Base-by-base conservation (phyloP, 495 filamentous ascomycete species). In the Penicillium odoratum region DNA sequence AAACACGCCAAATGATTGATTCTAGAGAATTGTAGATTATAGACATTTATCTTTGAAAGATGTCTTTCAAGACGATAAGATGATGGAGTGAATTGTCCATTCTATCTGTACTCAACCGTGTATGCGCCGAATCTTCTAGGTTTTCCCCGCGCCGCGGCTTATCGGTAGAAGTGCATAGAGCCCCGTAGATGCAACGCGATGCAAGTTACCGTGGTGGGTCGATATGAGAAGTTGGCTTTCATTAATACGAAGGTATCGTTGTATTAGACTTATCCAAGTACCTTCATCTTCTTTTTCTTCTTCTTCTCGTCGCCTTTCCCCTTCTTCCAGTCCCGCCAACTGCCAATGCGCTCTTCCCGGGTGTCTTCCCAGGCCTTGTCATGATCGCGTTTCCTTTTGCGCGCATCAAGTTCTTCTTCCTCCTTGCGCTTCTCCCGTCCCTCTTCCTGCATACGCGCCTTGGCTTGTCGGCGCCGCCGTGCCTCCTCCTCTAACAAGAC, bases 361-460 rank as follows among this genome's bases (percentile, higher is more conserved):
- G 87, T 95, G 69, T 88, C 82, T 78, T 98, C 94, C 95, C 95
- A 99, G 40, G 89, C 88, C 72, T 89, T 82, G 66, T 97, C 92
- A 71, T 92, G 86, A 69, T 98, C 92, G 51, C 95, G 80, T 82
- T 97, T 97, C 58, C 92, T 79, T 79, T 97, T 97, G 62, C 94
- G 82, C 66, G 81, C 84, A 68, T 92, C 90, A 15, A 89, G 48
- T 76, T 98, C 95, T 72, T 93, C 90, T 11, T 98, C 94, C 65
- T 83, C 85, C 69, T 88, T 89, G 68, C 86, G 83, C 80, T 95
- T 85, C 81, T 95, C 88, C 53, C 95, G 81, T 36, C 94, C 94
- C 71, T 99, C 94, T 76, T 99, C 94, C 70, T 94, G 90, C 88
- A 98, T 85, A 77, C 92, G 89, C 58, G 90, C 95, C 79, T 97